Base-by-base conservation (phyloP, 2,329 filamentous ascomycete species). In the Cladosporium sp. region DNA sequence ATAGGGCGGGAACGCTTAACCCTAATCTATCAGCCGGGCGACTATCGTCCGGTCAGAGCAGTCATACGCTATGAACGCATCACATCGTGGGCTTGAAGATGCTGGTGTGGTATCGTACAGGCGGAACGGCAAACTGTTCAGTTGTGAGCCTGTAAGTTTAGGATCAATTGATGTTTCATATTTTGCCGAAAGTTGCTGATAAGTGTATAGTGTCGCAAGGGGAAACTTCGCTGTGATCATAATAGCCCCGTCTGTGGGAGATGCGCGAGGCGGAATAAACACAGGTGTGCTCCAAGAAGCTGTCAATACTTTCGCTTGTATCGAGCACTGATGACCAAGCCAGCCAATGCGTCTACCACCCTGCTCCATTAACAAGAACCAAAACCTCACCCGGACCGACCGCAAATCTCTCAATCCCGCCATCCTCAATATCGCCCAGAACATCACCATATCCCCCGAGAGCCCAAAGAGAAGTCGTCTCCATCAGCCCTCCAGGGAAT, bases 191-290 rank as follows among this genome's bases (percentile, higher is more conserved):
- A 41, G 22, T 42, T 43, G 19, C 49, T 39, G 38, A 46, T 36
- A 45, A 22, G n/a, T 20, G 36, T 30, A 13, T 40, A 62, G 57
- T 65, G 62, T 52, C 53, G 63, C 47, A 58, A 57, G 42, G 62
- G 63, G 22, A 67, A 67, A 49, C 55, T 67, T n/a, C 58, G 60
- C 22, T 67, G 65, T 38, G 65, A 66, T 47, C 65, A 67, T 40
- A 55, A 39, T 35, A 56, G 50, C 42, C 65, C 65, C 6, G 59
- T 59, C 1, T 67, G 65, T 53, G 62, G 62, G 3, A 52, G 64
- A 41, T 67, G 65, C 53, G 57, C 59, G 7, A 56, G 61, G 16
- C 59, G 65, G 8, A 58, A 58, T 36, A 64, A 62, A 49, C 52
- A 50, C 12, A 48, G 45, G 45, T 48, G 32, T 35, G 32, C 32